Percentiles rank a stretch among this genome's conserved stretches.
Evolutionary conservation across 2,329 filamentous ascomycete genomes (phyloP).

Genomic region (Monilinia laxa): DNA sequence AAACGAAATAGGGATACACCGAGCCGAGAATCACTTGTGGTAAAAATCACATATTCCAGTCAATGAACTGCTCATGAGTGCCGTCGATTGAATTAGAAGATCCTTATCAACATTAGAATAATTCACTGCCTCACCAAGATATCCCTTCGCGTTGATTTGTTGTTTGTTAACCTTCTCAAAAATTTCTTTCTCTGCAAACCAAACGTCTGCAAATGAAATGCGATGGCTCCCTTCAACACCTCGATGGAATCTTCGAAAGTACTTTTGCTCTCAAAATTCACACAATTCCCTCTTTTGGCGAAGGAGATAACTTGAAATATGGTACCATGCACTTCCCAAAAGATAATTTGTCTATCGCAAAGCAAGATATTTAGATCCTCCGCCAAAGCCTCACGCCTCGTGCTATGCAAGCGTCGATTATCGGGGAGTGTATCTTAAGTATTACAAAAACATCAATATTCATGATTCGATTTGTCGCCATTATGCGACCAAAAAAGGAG

Average conservation of each 20-base stretch:
- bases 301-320: constrained; percentile 3
- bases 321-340: constrained; percentile 5
- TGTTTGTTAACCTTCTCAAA: neutral
- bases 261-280: neutral
- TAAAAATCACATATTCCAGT: too few species aligned
- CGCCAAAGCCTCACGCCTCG: neutral
- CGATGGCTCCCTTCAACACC: neutral
- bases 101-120: neutral
- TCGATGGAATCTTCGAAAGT: neutral
- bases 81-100: neutral
- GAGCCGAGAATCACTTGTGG: too few species aligned
- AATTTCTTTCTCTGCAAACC: neutral
- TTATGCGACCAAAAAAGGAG: rapidly evolving
- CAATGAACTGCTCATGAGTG: neutral
- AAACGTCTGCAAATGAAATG: neutral
- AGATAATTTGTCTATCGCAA: neutral
- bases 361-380: too few species aligned
- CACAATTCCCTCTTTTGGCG: neutral
- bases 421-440: neutral
- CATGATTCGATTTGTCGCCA: neutral
- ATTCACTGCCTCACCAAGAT: neutral
- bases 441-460: neutral
- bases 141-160: neutral
- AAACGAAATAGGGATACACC: too few species aligned
- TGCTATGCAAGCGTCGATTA: neutral